Base-by-base conservation (phyloP, 2,329 filamentous ascomycete genomes). In the Didymella pinodella region DNA sequence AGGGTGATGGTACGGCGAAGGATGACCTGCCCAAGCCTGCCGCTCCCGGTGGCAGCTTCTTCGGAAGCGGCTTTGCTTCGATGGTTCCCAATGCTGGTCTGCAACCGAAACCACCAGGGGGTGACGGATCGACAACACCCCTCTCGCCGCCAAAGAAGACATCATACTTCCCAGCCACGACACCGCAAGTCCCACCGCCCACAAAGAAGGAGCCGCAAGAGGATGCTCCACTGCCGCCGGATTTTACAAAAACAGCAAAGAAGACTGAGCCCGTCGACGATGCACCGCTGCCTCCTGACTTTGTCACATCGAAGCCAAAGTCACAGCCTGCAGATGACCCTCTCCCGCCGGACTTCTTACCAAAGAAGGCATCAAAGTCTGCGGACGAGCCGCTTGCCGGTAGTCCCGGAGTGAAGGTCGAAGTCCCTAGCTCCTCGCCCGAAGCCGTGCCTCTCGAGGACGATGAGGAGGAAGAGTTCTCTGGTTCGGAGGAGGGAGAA, bases 31-130 rank as follows among this genome's bases (percentile, higher is more conserved):
- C 84, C 8, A 85, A 84, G 61, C 78, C 83, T 16, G 72, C 76
- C 22, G 72, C 75, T 22, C 74, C 75, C n/a, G 66, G 77, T n/a
- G 79, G 80, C 12, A 81, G 81, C 5, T 81, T 90, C 64, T 90
- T 91, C 69, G 85, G 85, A n/a, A 80, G 79, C 51, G 83, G 79
- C 10, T 90, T 92, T 73, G 81, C 83, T 7, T 83, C 84, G 57
- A 84, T 85, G 14, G 78, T 92, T 28, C 81, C 79, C 11, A 83
- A 84, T 14, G 48, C 59, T 7, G 58, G 32, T 11, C 58, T 67
- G 29, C 69, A 71, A 16, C 73, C 77, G 1, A 68, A 66, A 7
- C 77, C 77, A 1, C 76, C 77, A 11, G 72, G 78, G 54, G 81
- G 81, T 63, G 65, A 78, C 34, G 63, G 65, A 1, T 69, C 68